phyloP scores from a whole-genome alignment of 2,329 filamentous ascomycete genomes.

The Venturia oleaginea region DNA sequence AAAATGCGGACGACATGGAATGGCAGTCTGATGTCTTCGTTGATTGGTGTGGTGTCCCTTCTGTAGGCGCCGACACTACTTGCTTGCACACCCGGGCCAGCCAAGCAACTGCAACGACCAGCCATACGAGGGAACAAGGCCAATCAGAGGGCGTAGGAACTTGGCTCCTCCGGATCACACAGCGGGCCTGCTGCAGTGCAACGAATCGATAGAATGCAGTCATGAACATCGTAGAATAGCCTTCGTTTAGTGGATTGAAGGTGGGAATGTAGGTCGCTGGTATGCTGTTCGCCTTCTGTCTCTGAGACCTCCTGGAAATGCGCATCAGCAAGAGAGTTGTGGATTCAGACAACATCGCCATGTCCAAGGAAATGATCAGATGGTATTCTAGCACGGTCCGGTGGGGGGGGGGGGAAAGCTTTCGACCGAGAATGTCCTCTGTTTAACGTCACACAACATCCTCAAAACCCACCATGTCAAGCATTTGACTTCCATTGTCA shows the following conservation, averaged over 20 bases:
- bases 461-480: not conserved
- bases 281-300: not conserved
- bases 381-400: no score
- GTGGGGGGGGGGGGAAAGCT: no score
- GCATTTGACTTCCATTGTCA: not conserved
- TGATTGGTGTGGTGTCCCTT: conserved; percentile 7
- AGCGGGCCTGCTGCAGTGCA: conserved; percentile 4
- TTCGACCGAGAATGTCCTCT: not conserved
- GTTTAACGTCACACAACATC: not conserved
- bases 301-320: not conserved
- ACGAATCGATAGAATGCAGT: conserved; percentile 1
- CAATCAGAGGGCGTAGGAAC: not conserved
- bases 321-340: not conserved
- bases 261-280: not conserved
- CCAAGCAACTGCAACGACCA: not conserved
- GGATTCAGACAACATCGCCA: no score
- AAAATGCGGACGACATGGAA: not conserved
- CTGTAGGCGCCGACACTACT: conserved; percentile 7
- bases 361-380: no score
- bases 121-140: not conserved
- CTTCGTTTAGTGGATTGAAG: not conserved
- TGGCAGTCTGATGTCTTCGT: not conserved
- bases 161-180: conserved; percentile 4
- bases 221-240: not conserved
- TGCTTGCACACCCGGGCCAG: conserved; percentile 4